Conservation (phyloP, 2,329 filamentous ascomycete genomes). For the Pseudogymnoascus sp. region DNA sequence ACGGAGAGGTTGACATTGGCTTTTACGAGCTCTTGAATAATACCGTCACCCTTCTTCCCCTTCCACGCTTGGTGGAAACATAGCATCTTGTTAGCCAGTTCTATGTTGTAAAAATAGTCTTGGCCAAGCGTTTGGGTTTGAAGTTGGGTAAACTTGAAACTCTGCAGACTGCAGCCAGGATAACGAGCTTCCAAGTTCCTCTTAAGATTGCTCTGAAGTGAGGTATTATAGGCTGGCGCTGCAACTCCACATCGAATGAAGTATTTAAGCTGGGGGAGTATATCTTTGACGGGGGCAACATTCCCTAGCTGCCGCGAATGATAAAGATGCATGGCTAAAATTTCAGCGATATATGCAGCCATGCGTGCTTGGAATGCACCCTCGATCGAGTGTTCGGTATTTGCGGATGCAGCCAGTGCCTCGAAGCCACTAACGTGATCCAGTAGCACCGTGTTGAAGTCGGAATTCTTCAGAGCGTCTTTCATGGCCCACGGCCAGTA, state of each 20-base stretch:
- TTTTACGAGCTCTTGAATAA: conserved; percentile 71
- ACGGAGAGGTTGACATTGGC: conserved; percentile 88
- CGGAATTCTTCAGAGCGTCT: conserved; percentile 63
- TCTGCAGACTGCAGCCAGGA: conserved; percentile 60
- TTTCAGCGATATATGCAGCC: conserved; percentile 76
- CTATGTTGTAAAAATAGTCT: conserved; percentile 77
- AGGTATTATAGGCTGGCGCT: conserved; percentile 78
- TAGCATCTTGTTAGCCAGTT: conserved; percentile 67
- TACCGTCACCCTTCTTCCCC: conserved; percentile 61
- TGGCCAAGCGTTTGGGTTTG: conserved; percentile 58
- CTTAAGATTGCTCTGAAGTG: conserved; percentile 75
- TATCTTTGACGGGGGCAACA: conserved; percentile 55
- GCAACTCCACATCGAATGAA: conserved; percentile 69
- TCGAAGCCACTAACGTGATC: conserved; percentile 57
- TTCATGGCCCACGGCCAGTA: conserved; percentile 94
- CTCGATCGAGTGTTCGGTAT: conserved; percentile 38
- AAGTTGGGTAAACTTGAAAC: conserved; percentile 71
- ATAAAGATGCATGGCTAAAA: conserved; percentile 85
- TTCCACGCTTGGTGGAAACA: conserved; percentile 71
- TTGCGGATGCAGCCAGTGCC: conserved; percentile 43
- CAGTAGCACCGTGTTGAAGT: conserved; percentile 65
- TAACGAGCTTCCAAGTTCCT: conserved; percentile 79
- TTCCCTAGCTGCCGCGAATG: conserved; percentile 71
- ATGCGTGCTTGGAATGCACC: conserved; percentile 57
- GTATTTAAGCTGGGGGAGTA: conserved; percentile 71